phyloP scores from a whole-genome alignment of 192 early-diverging fungal genomes.

The Mortierella alpina region DNA sequence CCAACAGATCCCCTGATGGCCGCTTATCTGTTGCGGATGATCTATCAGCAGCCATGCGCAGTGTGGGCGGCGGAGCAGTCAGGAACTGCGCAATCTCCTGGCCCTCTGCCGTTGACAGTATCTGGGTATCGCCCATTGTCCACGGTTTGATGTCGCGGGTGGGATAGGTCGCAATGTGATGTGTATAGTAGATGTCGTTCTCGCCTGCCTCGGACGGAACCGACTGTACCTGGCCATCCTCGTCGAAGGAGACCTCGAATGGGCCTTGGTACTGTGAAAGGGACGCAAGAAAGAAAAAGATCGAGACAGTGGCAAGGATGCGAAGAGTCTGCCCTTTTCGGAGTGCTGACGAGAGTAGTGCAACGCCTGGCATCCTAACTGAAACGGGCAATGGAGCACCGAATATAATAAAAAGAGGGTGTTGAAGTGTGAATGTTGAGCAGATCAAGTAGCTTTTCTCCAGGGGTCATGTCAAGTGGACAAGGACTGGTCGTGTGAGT shows the following conservation, averaged over 20 bases:
- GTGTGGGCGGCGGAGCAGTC: constrained; percentile 1
- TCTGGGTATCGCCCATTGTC: constrained; percentile 20
- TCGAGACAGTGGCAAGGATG: constrained; percentile 13
- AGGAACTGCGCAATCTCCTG: constrained; percentile 11
- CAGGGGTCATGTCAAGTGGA: too few species aligned
- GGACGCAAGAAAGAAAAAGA: constrained; percentile 26
- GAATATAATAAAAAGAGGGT: too few species aligned
- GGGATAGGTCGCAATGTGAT: constrained; percentile 27
- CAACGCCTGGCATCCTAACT: too few species aligned
- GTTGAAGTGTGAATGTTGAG: too few species aligned
- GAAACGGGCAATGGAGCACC: too few species aligned
- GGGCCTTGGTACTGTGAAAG: constrained; percentile 26
- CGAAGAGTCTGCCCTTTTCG: constrained; percentile 37
- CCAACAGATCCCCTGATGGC: neutral
- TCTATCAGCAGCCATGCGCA: neutral
- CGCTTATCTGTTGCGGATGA: neutral
- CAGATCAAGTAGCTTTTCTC: too few species aligned
- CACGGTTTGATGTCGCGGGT: constrained; percentile 7
- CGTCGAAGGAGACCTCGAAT: constrained; percentile 24
- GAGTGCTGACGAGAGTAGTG: neutral
- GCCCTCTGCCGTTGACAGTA: constrained; percentile 14
- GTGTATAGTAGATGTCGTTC: constrained; percentile 30
- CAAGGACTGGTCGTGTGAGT: too few species aligned
- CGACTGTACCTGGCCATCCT: constrained; percentile 30
- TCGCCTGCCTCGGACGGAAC: constrained; percentile 6